Evolutionary conservation across 805 yeast genomes (phyloP), one percentile per base, ranked within the genome.

Genomic region (Maudiozyma bulderi): DNA sequence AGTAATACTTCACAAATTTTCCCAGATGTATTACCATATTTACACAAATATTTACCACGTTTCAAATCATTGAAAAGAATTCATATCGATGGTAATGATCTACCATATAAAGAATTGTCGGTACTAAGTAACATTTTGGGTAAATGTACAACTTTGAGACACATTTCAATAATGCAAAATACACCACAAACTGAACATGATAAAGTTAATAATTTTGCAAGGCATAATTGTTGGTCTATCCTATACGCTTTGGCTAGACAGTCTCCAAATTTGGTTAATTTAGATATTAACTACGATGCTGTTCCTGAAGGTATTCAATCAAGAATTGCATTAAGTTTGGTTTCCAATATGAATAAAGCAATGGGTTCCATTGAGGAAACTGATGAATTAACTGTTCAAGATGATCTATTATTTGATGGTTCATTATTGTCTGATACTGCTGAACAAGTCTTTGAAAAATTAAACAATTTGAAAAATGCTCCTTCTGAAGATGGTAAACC

Each of bases 301-400:
- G 73, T 85, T 54, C 82, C 89, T 11, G 77, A 75, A 47, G 71
- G 74, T 45, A 74, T 83, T 54, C 80, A 78, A 57, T 86, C 87
- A 42, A 77, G 81, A 57, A 76, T 89, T 48, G 93, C 95, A 1
- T 74, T 86, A 44, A 81, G 84, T 57, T 78, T 93, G 44, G 82
- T 89, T 84, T 77, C 84, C 57, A 90, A 90, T 64, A 82, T 88
- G 83, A 88, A 82, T 57, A 65, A 70, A 41, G 70, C 76, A n/a
- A 66, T 83, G 51, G 66, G 67, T 34, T 54, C 65, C 13, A 61
- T 61, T 32, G 64, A 59, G 50, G 59, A 53, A 45, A 50, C 60
- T 29, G 68, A 62, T 53, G 73, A 68, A 30, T 49, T 69, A 6
- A 57, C 70, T 37, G 45, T 55, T 6, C 68, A 68, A 48, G 84